A percentile compares a stretch with the other conserved stretches of the same genome.
Conservation (phyloP, 1,284 basidiomycete genomes). For the Papiliotrema terrestris region DNA sequence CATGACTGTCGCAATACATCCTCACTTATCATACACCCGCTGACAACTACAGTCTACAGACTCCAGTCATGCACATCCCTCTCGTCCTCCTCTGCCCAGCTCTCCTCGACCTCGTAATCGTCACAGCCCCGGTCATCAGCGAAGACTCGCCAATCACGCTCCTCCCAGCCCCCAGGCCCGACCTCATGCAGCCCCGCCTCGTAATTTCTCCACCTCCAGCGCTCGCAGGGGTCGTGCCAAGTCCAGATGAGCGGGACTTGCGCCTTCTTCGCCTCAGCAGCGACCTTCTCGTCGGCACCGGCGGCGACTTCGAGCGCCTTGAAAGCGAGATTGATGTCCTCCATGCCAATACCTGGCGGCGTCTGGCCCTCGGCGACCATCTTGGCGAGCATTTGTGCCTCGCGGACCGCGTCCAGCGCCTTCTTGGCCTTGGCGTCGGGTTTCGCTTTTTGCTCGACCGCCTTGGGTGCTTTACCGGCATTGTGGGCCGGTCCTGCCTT, state of each 20-base stretch:
- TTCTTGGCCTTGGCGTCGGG: conserved; percentile 4
- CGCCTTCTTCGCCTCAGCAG: conserved; percentile 2
- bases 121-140: conserved; percentile 31
- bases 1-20: too few relatives aligned
- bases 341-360: conserved; percentile 7
- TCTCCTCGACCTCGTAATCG: conserved; percentile 25
- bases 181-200: conserved; percentile 24
- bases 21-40: too few relatives aligned
- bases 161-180: conserved; percentile 32
- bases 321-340: conserved; percentile 17
- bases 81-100: conserved; percentile 21
- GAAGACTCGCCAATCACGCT: conserved; percentile 40
- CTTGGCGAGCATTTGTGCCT: conserved; percentile 16
- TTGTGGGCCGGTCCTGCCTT: neutral
- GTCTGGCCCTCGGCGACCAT: conserved; percentile 6
- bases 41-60: neutral
- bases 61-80: conserved; percentile 35
- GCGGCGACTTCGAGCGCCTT: conserved; percentile 16
- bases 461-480: neutral
- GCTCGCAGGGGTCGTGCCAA: conserved; percentile 29
- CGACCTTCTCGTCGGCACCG: neutral
- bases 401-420: conserved; percentile 9
- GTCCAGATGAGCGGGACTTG: conserved; percentile 27
- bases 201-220: conserved; percentile 35
- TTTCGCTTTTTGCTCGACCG: conserved; percentile 2